These are phyloP conservation scores for Fomitopsis betulina DNA, from an alignment of 1,284 basidiomycete genomes.

Conservation along the genomic window DNA sequence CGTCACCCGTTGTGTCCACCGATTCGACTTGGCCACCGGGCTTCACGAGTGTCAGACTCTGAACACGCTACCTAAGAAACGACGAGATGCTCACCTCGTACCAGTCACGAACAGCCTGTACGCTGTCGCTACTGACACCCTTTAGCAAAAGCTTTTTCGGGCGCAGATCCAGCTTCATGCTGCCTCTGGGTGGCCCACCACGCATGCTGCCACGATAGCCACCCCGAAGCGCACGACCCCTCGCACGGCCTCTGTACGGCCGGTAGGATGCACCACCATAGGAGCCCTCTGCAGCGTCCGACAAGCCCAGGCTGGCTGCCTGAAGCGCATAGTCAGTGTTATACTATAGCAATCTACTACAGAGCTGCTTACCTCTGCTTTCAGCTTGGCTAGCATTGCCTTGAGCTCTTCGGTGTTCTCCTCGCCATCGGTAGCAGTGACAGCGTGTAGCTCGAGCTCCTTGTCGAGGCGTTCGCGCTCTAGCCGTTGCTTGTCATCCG, in stretches of 20 bases:
- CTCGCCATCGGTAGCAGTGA: conserved; percentile 31
- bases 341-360: background rate
- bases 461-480: conserved; percentile 69
- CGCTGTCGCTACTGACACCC: conserved; percentile 50
- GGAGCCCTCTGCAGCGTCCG: conserved; percentile 32
- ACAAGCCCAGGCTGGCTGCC: conserved; percentile 79
- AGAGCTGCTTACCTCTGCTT: conserved; percentile 60
- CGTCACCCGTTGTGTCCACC: conserved; percentile 45
- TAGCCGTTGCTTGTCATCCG: conserved; percentile 43
- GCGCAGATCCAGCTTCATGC: conserved; percentile 89
- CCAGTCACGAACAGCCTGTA: conserved; percentile 72
- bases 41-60: conserved; percentile 29
- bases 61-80: conserved; percentile 1
- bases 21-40: conserved; percentile 64
- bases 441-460: conserved; percentile 64
- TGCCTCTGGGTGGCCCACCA: conserved; percentile 58
- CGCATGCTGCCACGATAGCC: conserved; percentile 60
- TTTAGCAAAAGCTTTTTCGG: conserved; percentile 79
- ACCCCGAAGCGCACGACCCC: conserved; percentile 51
- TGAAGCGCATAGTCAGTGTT: conserved; percentile 23
- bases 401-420: conserved; percentile 72
- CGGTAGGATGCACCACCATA: conserved; percentile 44
- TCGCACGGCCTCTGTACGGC: conserved; percentile 69
- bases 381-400: conserved; percentile 77
- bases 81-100: conserved; percentile 57